Conservation (phyloP, 2,329 filamentous ascomycete species). For the Aspergillus calidoustus region DNA sequence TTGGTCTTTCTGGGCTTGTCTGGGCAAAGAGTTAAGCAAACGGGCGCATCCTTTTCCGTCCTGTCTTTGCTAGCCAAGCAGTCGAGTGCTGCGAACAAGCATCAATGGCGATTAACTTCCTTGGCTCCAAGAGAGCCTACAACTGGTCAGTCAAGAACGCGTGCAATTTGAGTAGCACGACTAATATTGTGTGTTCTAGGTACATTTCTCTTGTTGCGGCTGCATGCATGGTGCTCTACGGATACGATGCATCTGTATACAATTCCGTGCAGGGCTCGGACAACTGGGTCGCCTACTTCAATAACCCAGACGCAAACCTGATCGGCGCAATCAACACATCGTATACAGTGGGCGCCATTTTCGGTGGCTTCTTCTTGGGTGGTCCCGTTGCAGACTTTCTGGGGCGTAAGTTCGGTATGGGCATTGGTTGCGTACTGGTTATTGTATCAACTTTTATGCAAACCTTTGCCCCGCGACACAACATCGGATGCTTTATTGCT, state of each 20-base stretch:
- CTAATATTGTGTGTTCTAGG: constrained; percentile 38
- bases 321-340: constrained; percentile 68
- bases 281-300: constrained; percentile 69
- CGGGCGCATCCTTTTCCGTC: neutral
- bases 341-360: constrained; percentile 72
- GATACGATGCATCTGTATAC: constrained; percentile 75
- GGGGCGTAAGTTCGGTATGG: constrained; percentile 70
- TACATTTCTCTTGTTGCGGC: constrained; percentile 72
- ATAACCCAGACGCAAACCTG: constrained; percentile 48
- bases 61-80: constrained; percentile 8
- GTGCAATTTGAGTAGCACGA: neutral
- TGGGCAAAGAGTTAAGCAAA: constrained; percentile 11
- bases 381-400: constrained; percentile 66
- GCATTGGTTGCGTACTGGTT: constrained; percentile 65
- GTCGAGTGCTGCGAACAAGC: constrained; percentile 8
- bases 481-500: constrained; percentile 69
- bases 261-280: constrained; percentile 71
- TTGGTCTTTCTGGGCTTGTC: constrained; percentile 13
- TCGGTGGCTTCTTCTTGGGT: constrained; percentile 71
- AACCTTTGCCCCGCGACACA: constrained; percentile 64
- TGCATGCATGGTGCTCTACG: constrained; percentile 75
- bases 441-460: constrained; percentile 73
- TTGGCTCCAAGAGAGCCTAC: constrained; percentile 36
- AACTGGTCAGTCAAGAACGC: constrained; percentile 32
- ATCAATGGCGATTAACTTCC: constrained; percentile 26